Base-by-base conservation (phyloP, 495 filamentous ascomycete species). In the Xylaria longipes region DNA sequence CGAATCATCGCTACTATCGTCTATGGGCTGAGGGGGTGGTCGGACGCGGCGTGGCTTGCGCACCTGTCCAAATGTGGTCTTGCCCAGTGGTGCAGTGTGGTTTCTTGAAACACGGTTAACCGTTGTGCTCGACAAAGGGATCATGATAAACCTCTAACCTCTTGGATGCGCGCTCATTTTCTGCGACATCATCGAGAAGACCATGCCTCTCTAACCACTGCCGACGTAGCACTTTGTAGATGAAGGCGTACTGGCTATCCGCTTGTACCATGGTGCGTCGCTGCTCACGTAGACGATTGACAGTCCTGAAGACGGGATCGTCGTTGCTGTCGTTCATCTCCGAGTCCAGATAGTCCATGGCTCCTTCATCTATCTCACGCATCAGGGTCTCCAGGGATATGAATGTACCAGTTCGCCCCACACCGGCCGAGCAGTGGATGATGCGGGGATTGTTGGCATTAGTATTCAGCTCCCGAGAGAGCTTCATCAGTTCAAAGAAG, bases 201-300 rank as follows among this genome's bases (percentile, higher is more conserved):
- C 78, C 81, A 65, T 89, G 87, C 77, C 87, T 91, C 41, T 88
- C 79, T 62, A 87, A 80, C 78, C 91, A 92, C 73, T 90, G 83
- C 79, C 95, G 92, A 57, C 88, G 87, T 68, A 98, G 75, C 0
- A 97, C 93, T 75, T 93, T 89, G 82, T 99, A 98, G 54, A 99
- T 87, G 77, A 99, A 98, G 22, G 87, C 79, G 76, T 93, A 94
- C 81, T 99, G 97, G 73, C 86, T 80, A 76, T 95, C 92, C 37
- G 91, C 91, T 81, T 98, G 96, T 5, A 99, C 97, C 97, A 98
- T 99, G 79, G 91, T 93, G 88, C 93, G 93, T 46, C 97, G 86
- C 83, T 99, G 97, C 80, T 95, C 88, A 35, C 97, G 88, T 75
- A 99, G 86, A 74, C 84, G 82, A 72, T 97, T 90, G 57, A 99